Evolutionary conservation across 2,329 filamentous ascomycete species (phyloP), one percentile per base, ranked within the genome.

Genomic region (Pseudogymnoascus sp.): DNA sequence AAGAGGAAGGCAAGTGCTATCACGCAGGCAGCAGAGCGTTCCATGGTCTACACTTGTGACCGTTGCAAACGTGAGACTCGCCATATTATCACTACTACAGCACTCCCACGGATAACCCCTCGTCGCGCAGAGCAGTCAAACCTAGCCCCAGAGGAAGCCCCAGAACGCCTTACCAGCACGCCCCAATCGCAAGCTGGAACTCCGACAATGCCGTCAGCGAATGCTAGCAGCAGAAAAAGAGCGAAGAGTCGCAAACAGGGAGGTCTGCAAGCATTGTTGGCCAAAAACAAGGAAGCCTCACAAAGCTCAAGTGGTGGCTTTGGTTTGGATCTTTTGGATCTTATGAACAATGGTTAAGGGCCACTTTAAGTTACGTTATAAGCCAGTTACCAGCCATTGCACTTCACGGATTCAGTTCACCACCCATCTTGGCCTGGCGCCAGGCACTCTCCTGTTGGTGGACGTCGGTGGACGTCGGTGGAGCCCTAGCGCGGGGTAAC

Each of bases 201-300:
- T 64, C 61, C 65, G 3, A 73, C 72, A 42, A 53, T 68, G 38
- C 42, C 63, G 14, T 77, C 79, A 1, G 75, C 80, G 35, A 85
- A 83, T 70, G 80, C 82, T 6, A 84, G 75, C 74, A 87, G 83
- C 75, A 87, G 84, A 74, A 87, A 87, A 75, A 79, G 85, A 60
- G 83, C 85, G 33, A 88, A 85, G 75, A 82, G 77, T 65, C 78
- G 85, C 65, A 89, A 88, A 73, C 67, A 70, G 23, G 82, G 84
- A 35, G 85, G 84, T 1, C 76, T 90, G n/a, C 83, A 87, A 71
- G 84, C 85, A 60, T 72, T 89, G 42, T 76, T 89, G 77, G 69
- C 70, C 42, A 71, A 68, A 37, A 67, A 68, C 14, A 71, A 71
- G 18, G 67, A 65, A 21, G 60, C 65, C 6, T 64, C 67, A 33